Evolutionary conservation across 192 early-diverging fungal genomes (phyloP).

Genomic region (Mortierella antarctica): DNA sequence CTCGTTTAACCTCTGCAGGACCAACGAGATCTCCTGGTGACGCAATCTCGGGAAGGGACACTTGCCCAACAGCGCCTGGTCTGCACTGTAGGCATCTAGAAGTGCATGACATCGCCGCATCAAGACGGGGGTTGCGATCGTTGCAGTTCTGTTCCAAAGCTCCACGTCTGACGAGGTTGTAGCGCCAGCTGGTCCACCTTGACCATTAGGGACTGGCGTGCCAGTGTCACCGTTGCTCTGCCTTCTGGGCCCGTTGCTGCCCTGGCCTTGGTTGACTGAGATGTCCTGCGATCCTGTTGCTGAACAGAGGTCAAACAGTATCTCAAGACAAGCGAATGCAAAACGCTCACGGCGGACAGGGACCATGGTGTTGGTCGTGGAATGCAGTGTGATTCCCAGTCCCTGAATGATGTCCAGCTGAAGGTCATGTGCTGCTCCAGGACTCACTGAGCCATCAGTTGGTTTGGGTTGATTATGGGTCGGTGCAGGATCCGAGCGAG

Average conservation of each 20-base stretch:
- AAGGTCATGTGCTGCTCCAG: not conserved
- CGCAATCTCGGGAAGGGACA: conserved; percentile 74
- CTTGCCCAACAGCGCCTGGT: conserved; percentile 74
- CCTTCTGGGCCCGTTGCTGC: too few species aligned
- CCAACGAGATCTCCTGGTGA: conserved; percentile 28
- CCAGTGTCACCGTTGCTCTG: too few species aligned
- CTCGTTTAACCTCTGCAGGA: conserved; percentile 24
- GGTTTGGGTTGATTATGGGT: too few species aligned
- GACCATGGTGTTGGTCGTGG: conserved; percentile 65
- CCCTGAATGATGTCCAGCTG: conserved; percentile 39
- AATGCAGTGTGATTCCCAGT: conserved; percentile 41
- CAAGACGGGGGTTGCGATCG: conserved; percentile 68
- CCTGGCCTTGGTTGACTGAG: too few species aligned
- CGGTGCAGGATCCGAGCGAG: too few species aligned
- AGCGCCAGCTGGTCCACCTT: not conserved
- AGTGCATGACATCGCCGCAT: conserved; percentile 70
- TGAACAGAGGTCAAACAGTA: conserved; percentile 75
- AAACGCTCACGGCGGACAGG: conserved; percentile 74
- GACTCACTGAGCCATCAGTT: too few species aligned
- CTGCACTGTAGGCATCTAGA: conserved; percentile 68
- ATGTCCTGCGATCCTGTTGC: not conserved
- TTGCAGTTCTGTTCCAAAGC: conserved; percentile 67
- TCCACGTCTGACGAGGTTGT: conserved; percentile 50
- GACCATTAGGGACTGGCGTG: not conserved
- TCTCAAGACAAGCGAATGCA: conserved; percentile 70